These are phyloP conservation scores for Phytophthora syringae DNA, from an alignment of 352 stramenopile species.

Conservation along the genomic window DNA sequence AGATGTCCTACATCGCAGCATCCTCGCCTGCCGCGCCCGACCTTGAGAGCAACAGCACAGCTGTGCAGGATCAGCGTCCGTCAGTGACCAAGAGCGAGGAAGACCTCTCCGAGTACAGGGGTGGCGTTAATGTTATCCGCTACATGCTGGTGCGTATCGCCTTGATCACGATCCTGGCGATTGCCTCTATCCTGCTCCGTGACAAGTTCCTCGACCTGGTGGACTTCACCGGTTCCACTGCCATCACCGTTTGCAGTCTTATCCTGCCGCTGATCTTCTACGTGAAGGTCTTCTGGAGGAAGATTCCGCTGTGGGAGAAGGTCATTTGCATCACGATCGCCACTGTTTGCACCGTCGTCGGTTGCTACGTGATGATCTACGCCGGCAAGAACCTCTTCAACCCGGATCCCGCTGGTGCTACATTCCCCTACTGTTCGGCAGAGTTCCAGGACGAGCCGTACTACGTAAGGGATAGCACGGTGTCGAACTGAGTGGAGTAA, in stretches of 20 bases:
- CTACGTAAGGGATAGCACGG: slow-evolving; percentile 40
- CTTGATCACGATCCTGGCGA: slow-evolving; percentile 43
- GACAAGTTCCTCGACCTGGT: slow-evolving; percentile 53
- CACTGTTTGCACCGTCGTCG: slow-evolving; percentile 32
- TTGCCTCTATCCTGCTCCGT: slow-evolving; percentile 47
- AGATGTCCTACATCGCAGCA: slow-evolving; percentile 35
- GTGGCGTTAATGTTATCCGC: slow-evolving; percentile 35
- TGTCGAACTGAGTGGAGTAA: background rate
- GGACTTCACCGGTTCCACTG: slow-evolving; percentile 56
- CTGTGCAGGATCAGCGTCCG: slow-evolving; percentile 1
- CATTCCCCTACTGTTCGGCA: slow-evolving; percentile 64
- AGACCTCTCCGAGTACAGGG: slow-evolving; percentile 46
- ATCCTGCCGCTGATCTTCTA: slow-evolving; percentile 56
- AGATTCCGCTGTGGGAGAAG: slow-evolving; percentile 54
- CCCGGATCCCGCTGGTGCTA: slow-evolving; percentile 18
- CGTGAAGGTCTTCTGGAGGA: slow-evolving; percentile 52
- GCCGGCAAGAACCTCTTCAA: slow-evolving; percentile 43
- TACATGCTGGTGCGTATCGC: slow-evolving; percentile 44
- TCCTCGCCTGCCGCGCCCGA: slow-evolving; percentile 27
- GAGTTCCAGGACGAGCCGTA: too few relatives aligned
- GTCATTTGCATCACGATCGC: slow-evolving; percentile 35
- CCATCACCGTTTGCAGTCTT: slow-evolving; percentile 52
- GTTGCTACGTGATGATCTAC: slow-evolving; percentile 49
- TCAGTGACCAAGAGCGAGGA: slow-evolving; percentile 30
- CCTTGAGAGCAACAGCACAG: slow-evolving; percentile 33